These are phyloP conservation scores for Lasiodiplodia sp. DNA, from an alignment of 2,329 filamentous ascomycete species.

Conservation along the genomic window DNA sequence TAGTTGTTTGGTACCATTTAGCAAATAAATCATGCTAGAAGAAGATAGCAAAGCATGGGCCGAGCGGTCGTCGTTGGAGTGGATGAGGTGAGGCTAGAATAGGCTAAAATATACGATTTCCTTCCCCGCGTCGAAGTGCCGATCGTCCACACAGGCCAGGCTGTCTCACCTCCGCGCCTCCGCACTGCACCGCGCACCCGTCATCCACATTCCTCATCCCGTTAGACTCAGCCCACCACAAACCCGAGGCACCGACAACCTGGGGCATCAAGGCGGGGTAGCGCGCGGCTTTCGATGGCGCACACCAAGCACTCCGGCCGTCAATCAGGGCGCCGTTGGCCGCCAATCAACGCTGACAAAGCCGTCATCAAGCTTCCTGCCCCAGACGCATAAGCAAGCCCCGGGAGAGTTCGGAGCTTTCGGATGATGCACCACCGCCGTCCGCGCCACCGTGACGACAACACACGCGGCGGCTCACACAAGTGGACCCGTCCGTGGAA, in stretches of 20 bases:
- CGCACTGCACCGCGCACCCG: not conserved
- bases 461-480: not conserved
- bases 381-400: not conserved
- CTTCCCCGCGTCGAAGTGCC: slow-evolving; percentile 3
- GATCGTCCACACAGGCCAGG: not conserved
- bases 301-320: not conserved
- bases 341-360: not conserved
- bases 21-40: too few species aligned
- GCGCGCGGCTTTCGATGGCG: not conserved
- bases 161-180: slow-evolving; percentile 10
- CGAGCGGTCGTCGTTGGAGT: not conserved
- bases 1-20: too few species aligned
- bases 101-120: not conserved
- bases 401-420: not conserved
- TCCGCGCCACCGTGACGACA: not conserved
- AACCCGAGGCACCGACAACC: slow-evolving; percentile 1
- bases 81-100: not conserved
- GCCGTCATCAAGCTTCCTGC: not conserved
- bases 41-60: too few species aligned
- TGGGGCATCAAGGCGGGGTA: not conserved
- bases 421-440: not conserved
- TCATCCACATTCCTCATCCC: slow-evolving; percentile 9
- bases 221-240: not conserved
- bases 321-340: not conserved
- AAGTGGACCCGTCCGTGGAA: too few species aligned